phyloP scores from a whole-genome alignment of 768 basidiomycete species.

The Dentipellis sp. region DNA sequence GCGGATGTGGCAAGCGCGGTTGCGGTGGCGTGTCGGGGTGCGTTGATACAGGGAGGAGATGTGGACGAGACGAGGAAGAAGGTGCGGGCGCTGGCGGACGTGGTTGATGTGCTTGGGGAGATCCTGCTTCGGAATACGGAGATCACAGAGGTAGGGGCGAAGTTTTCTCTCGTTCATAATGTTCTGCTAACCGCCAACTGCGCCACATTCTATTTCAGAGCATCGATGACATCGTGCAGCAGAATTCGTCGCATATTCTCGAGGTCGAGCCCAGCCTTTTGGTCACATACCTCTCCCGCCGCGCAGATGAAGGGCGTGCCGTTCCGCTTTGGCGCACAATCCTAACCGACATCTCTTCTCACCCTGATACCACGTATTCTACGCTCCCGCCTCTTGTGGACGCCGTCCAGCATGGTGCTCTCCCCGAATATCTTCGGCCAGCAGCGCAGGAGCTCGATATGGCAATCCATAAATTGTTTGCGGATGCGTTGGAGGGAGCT shows the following conservation, averaged over 20 bases:
- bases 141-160: constrained; percentile 34
- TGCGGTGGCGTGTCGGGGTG: neutral
- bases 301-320: constrained; percentile 23
- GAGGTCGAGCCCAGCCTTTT: constrained; percentile 33
- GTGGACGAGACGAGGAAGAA: neutral
- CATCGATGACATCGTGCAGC: constrained; percentile 36
- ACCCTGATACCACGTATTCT: constrained; percentile 21
- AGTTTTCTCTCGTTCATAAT: neutral
- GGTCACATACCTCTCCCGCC: constrained; percentile 41
- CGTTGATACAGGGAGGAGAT: neutral
- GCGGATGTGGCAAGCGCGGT: neutral
- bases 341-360: constrained; percentile 31
- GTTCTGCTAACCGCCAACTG: neutral
- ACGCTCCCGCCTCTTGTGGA: constrained; percentile 32
- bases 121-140: constrained; percentile 35
- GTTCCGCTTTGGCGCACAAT: constrained; percentile 38
- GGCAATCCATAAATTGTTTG: constrained; percentile 30
- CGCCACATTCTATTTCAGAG: neutral
- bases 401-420: constrained; percentile 25
- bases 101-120: constrained; percentile 44
- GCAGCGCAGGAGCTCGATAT: constrained; percentile 34
- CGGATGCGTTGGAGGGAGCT: constrained; percentile 24
- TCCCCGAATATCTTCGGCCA: constrained; percentile 41
- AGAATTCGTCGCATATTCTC: constrained; percentile 32
- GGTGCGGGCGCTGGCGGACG: constrained; percentile 23